A percentile compares a stretch with the other conserved stretches of the same genome.
These are phyloP conservation scores for Salinomyces thailandicus DNA, from an alignment of 2,329 filamentous ascomycete genomes.

Conservation along the genomic window DNA sequence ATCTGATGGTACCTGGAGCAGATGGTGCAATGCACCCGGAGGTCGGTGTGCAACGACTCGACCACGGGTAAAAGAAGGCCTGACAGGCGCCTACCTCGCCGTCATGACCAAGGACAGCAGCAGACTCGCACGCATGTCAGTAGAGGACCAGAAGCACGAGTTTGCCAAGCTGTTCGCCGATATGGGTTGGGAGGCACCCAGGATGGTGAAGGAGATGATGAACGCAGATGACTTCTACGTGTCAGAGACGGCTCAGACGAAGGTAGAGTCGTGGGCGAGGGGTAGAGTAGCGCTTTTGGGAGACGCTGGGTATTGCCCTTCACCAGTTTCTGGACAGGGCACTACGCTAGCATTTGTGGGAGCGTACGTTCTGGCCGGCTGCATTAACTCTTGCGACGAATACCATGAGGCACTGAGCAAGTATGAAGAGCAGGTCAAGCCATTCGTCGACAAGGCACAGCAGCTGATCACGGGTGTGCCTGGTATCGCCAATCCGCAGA, in stretches of 20 bases:
- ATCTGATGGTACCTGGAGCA: slow-evolving; percentile 18
- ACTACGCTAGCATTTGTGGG: slow-evolving; percentile 23
- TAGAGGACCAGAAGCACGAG: slow-evolving; percentile 15
- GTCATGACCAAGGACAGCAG: slow-evolving; percentile 6
- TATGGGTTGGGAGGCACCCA: slow-evolving; percentile 18
- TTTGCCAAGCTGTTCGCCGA: slow-evolving; percentile 15
- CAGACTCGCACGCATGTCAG: slow-evolving; percentile 1
- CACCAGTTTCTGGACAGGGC: slow-evolving; percentile 23
- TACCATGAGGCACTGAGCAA: slow-evolving; percentile 14
- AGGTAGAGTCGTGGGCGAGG: slow-evolving; percentile 14
- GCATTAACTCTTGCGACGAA: slow-evolving; percentile 11
- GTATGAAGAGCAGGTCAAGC: slow-evolving; percentile 20
- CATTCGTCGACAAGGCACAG: slow-evolving; percentile 18
- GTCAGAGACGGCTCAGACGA: slow-evolving; percentile 18
- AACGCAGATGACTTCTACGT: slow-evolving; percentile 24
- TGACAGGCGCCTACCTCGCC: slow-evolving; percentile 7
- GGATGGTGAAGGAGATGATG: slow-evolving; percentile 25
- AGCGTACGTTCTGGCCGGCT: slow-evolving; percentile 24
- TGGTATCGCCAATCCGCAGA: slow-evolving; percentile 19
- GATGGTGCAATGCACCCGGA: slow-evolving; percentile 20
- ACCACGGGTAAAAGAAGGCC: slow-evolving; percentile 6
- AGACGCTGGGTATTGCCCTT: slow-evolving; percentile 22
- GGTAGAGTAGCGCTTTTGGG: slow-evolving; percentile 21
- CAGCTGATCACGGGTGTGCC: slow-evolving; percentile 22
- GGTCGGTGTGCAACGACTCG: slow-evolving; percentile 18